Conservation (phyloP, 176 grass and related monocot species). For the Tillandsia fasciculata region DNA sequence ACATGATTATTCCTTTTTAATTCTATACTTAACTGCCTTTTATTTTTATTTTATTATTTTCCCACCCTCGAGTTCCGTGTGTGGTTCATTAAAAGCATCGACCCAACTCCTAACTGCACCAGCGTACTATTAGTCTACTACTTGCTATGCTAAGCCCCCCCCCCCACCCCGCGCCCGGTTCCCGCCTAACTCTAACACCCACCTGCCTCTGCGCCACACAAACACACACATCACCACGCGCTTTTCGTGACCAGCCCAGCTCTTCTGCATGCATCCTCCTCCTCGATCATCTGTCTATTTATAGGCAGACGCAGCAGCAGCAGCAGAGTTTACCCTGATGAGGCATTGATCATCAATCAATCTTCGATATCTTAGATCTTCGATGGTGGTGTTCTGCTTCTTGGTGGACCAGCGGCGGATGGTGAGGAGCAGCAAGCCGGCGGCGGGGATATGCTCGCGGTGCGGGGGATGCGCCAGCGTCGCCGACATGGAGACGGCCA, state of each 20-base stretch:
- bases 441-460: conserved; percentile 93
- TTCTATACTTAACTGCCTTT: no score
- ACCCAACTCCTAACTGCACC: no score
- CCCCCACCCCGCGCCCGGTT: not conserved
- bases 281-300: no score
- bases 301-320: no score
- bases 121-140: not conserved
- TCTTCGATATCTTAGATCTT: not conserved
- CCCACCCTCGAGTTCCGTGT: no score
- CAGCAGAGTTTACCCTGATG: not conserved
- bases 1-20: no score
- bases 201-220: not conserved
- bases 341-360: not conserved
- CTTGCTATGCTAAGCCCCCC: not conserved
- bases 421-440: conserved; percentile 98
- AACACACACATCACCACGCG: not conserved
- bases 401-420: conserved; percentile 81
- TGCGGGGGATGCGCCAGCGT: conserved; percentile 91
- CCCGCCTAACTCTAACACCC: conserved; percentile 5
- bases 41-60: no score
- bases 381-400: conserved; percentile 94
- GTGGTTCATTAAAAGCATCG: no score
- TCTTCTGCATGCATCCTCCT: no score
- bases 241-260: conserved; percentile 2
- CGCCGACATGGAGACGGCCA: conserved; percentile 94